Conservation (phyloP, 768 basidiomycete genomes). For the Lyophyllum semitale region DNA sequence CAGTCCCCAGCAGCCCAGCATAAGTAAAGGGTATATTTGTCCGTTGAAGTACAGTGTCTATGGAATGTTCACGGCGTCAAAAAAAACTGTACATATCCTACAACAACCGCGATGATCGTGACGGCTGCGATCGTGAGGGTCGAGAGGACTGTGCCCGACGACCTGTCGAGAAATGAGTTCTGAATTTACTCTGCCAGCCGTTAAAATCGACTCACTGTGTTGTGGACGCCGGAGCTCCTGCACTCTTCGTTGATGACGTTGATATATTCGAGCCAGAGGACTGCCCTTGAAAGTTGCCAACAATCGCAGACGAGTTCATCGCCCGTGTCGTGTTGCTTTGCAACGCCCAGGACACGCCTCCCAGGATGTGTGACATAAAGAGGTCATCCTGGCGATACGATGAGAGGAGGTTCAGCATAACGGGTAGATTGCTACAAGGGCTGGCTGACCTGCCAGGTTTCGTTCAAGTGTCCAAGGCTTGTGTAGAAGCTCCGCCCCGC, state of each 20-base stretch:
- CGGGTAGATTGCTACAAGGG: neutral
- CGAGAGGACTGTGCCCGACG: slow-evolving; percentile 1
- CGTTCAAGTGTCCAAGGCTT: slow-evolving; percentile 74
- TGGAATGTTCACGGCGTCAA: neutral
- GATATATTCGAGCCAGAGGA: slow-evolving; percentile 11
- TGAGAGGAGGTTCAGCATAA: neutral
- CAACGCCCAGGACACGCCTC: slow-evolving; percentile 74
- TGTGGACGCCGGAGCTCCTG: neutral
- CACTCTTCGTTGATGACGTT: neutral
- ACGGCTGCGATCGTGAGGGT: neutral
- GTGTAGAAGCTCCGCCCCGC: slow-evolving; percentile 87
- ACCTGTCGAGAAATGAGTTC: neutral
- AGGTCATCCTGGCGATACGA: slow-evolving; percentile 49
- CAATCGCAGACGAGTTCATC: slow-evolving; percentile 58
- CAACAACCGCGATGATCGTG: neutral
- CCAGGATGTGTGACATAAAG: slow-evolving; percentile 74
- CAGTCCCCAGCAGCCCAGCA: neutral
- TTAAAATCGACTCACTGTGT: slow-evolving; percentile 3
- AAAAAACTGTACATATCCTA: slow-evolving; percentile 3
- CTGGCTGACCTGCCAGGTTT: slow-evolving; percentile 68
- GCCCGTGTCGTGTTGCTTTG: slow-evolving; percentile 72
- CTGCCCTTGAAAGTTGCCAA: slow-evolving; percentile 43
- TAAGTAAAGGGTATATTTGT: neutral
- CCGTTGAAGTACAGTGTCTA: neutral
- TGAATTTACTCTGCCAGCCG: neutral